Evolutionary conservation across 2,329 filamentous ascomycete genomes (phyloP).

Genomic region (Ramularia endophylla): DNA sequence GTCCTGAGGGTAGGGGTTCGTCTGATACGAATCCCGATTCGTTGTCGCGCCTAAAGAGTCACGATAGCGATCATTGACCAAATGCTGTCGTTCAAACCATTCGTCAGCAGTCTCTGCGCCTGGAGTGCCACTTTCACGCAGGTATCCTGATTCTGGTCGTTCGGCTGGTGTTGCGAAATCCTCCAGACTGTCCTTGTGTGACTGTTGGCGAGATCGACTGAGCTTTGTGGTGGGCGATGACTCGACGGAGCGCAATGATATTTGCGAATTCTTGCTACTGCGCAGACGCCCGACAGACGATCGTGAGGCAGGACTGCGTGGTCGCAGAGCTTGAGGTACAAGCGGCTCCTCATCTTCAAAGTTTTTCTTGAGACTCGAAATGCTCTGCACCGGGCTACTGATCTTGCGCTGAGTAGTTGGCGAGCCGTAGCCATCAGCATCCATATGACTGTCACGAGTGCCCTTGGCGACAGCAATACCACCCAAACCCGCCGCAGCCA

Average conservation of each 20-base stretch:
- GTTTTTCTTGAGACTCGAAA: slow-evolving; percentile 56
- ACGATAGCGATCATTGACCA: slow-evolving; percentile 54
- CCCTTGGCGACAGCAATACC: slow-evolving; percentile 54
- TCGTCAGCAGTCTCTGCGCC: slow-evolving; percentile 38
- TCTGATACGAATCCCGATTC: slow-evolving; percentile 34
- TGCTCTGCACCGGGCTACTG: slow-evolving; percentile 79
- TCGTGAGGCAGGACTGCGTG: slow-evolving; percentile 34
- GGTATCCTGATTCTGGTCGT: slow-evolving; percentile 42
- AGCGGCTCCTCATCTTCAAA: slow-evolving; percentile 56
- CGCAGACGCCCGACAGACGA: slow-evolving; percentile 58
- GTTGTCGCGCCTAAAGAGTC: slow-evolving; percentile 33
- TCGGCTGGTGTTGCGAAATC: slow-evolving; percentile 33
- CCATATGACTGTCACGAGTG: slow-evolving; percentile 50
- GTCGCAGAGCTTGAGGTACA: slow-evolving; percentile 28
- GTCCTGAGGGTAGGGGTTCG: slow-evolving; percentile 51
- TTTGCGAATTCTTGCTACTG: slow-evolving; percentile 46
- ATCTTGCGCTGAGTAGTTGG: slow-evolving; percentile 16
- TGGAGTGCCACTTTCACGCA: slow-evolving; percentile 35
- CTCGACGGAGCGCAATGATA: slow-evolving; percentile 54
- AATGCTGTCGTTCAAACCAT: slow-evolving; percentile 49
- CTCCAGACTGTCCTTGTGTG: slow-evolving; percentile 45
- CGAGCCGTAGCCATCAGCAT: slow-evolving; percentile 29
- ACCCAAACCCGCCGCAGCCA: slow-evolving; percentile 36
- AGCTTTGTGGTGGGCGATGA: slow-evolving; percentile 53
- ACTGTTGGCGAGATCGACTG: slow-evolving; percentile 48